These are phyloP conservation scores for Paecilomyces fulvus DNA, from an alignment of 2,329 filamentous ascomycete species.

Conservation along the genomic window DNA sequence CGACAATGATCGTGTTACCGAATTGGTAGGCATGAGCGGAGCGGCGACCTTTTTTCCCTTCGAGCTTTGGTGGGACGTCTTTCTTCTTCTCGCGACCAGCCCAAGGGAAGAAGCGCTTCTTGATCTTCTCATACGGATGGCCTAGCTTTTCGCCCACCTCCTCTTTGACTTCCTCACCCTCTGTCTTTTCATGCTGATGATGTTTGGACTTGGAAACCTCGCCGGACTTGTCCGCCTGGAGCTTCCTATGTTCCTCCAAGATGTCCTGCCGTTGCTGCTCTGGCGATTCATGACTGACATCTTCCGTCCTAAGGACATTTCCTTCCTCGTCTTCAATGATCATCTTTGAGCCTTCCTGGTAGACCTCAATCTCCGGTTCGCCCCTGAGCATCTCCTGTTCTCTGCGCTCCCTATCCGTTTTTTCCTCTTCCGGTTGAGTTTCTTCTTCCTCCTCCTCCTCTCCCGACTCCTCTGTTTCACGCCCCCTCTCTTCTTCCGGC, in stretches of 20 bases:
- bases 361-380: constrained; percentile 54
- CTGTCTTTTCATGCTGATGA: constrained; percentile 34
- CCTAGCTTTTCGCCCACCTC: constrained; percentile 26
- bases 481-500: constrained; percentile 8
- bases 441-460: constrained; percentile 6
- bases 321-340: constrained; percentile 80
- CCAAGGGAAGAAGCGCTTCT: constrained; percentile 41
- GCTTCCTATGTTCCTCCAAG: constrained; percentile 37
- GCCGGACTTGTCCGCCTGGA: constrained; percentile 45
- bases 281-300: constrained; percentile 38
- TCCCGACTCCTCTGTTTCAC: constrained; percentile 8
- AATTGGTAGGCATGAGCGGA: constrained; percentile 60
- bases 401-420: constrained; percentile 27
- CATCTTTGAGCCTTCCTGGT: constrained; percentile 69
- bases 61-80: constrained; percentile 14
- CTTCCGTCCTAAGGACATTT: constrained; percentile 66
- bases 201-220: constrained; percentile 40
- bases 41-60: constrained; percentile 28
- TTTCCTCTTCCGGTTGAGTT: constrained; percentile 16
- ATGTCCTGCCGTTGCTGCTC: constrained; percentile 56
- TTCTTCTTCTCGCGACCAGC: constrained; percentile 30
- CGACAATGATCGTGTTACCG: constrained; percentile 62
- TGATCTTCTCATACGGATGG: constrained; percentile 32
- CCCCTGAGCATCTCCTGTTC: constrained; percentile 25
- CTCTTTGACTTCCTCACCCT: constrained; percentile 35